Percentiles rank a stretch among this genome's conserved stretches.
Conservation (phyloP, 306 rosid species). For the Gillenia trifoliata region DNA sequence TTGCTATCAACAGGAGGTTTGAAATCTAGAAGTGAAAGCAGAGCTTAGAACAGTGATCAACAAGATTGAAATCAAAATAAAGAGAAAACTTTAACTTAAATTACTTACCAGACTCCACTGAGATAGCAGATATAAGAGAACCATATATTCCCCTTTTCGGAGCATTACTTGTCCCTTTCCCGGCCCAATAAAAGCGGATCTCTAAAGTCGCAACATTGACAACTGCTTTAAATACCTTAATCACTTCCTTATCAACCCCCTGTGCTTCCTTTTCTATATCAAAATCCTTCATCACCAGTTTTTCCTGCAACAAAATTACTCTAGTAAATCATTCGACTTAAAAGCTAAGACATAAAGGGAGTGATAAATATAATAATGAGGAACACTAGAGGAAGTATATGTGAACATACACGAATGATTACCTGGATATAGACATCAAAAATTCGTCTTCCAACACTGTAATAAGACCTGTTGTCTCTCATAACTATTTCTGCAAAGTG, state of each 20-base stretch:
- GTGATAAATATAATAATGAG: not conserved
- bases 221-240: conserved; percentile 23
- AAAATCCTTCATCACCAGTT: conserved; percentile 39
- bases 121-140: conserved; percentile 57
- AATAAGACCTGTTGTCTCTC: conserved; percentile 40
- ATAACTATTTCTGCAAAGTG: conserved; percentile 55
- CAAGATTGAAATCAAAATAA: not conserved
- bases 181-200: conserved; percentile 60
- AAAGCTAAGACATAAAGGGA: not conserved
- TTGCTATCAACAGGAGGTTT: not conserved
- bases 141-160: conserved; percentile 51
- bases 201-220: conserved; percentile 30
- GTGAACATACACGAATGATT: not conserved
- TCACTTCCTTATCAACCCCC: conserved; percentile 34
- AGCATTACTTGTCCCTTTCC: conserved; percentile 48
- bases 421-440: conserved; percentile 67
- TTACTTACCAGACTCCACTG: conserved; percentile 53
- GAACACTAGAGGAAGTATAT: not conserved
- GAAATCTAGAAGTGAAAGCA: conserved; percentile 14
- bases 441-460: conserved; percentile 45
- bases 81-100: not conserved
- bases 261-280: conserved; percentile 40
- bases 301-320: conserved; percentile 30
- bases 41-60: not conserved
- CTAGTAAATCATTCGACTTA: not conserved